Conservation (phyloP, 768 basidiomycete species). For the Boletus sensibilis region DNA sequence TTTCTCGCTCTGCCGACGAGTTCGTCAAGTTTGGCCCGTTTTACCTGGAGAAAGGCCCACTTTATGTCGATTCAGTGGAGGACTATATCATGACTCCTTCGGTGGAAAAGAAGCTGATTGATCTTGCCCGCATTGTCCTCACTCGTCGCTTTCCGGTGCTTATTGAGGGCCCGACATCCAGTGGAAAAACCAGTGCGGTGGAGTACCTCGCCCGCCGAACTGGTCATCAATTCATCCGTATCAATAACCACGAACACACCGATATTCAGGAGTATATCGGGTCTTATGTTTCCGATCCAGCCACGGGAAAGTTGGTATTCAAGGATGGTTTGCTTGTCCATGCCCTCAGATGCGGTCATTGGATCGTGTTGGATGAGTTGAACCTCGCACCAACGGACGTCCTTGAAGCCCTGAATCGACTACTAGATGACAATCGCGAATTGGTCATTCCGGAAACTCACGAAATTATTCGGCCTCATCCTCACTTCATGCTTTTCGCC, state of each 20-base stretch:
- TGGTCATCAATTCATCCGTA: constrained; percentile 93
- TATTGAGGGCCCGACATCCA: constrained; percentile 97
- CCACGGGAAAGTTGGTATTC: constrained; percentile 92
- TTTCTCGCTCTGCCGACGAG: constrained; percentile 44
- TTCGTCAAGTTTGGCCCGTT: constrained; percentile 89
- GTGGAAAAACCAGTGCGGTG: constrained; percentile 95
- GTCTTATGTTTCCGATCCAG: constrained; percentile 90
- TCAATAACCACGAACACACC: constrained; percentile 99
- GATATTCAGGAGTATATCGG: constrained; percentile 99
- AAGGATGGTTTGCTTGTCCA: constrained; percentile 92
- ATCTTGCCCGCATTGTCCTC: constrained; percentile 88
- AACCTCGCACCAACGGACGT: constrained; percentile 98
- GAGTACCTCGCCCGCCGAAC: constrained; percentile 93
- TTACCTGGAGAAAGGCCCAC: constrained; percentile 78
- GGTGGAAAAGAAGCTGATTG: constrained; percentile 89
- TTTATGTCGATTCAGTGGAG: constrained; percentile 60
- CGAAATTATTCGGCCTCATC: constrained; percentile 90
- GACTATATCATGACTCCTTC: constrained; percentile 96
- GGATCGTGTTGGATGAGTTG: constrained; percentile 97
- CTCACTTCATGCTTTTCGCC: constrained; percentile 96
- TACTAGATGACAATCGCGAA: constrained; percentile 97
- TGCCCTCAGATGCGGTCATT: constrained; percentile 87
- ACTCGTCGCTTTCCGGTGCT: constrained; percentile 91
- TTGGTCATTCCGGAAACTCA: constrained; percentile 94
- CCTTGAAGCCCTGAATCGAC: constrained; percentile 92